Conservation (phyloP, 1,139 yeast genomes). For the Saccharomycopsis hybrid region DNA sequence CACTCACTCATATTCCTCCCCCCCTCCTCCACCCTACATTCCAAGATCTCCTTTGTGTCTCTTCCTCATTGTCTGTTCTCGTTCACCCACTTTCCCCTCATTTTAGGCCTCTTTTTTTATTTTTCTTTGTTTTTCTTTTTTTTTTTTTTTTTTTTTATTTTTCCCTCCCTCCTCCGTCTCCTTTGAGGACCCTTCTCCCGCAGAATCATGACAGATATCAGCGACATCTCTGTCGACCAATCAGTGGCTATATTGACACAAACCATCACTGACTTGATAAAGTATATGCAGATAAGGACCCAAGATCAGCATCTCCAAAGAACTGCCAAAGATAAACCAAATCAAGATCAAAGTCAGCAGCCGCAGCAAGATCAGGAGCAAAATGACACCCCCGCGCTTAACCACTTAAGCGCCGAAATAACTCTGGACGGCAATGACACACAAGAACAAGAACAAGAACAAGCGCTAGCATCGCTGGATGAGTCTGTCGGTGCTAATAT, state of each 20-base stretch:
- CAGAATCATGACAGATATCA: background rate
- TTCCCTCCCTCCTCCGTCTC: too few species aligned
- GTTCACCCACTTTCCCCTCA: too few species aligned
- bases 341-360: background rate
- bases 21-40: too few species aligned
- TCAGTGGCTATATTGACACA: constrained; percentile 3
- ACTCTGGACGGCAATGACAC: background rate
- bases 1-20: too few species aligned
- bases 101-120: too few species aligned
- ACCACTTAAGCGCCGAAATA: too few species aligned
- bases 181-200: too few species aligned
- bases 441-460: background rate
- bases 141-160: too few species aligned
- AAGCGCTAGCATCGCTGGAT: background rate
- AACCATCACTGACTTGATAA: constrained; percentile 7
- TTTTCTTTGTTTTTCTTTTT: too few species aligned
- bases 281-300: background rate
- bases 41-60: too few species aligned
- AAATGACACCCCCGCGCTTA: background rate
- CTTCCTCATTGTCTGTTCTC: too few species aligned
- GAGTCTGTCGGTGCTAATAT: background rate
- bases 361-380: background rate
- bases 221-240: constrained; percentile 1
- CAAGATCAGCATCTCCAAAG: background rate
- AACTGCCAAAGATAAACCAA: background rate